Evolutionary conservation across 768 basidiomycete species (phyloP), one percentile per base, ranked within the genome.

Genomic region (Termitomyces bulborhizus): DNA sequence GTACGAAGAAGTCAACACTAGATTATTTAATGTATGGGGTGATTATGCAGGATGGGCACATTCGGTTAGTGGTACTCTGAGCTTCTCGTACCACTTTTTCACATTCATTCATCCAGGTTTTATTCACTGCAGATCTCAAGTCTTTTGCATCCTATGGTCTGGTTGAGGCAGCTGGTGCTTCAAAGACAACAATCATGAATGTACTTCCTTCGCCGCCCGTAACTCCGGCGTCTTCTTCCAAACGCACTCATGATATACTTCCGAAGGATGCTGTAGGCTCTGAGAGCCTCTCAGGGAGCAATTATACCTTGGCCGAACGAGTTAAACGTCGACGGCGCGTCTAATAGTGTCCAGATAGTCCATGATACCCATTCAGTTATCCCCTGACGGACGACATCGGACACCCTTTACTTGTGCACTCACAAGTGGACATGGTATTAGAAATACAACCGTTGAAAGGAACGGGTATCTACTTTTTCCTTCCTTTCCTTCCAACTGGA

Each of bases 11-110:
- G 77, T 96, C 26, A 85, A 79, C 58, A 62, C 68, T 8, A 86
- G 79, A 62, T 72, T 96, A 5, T 66, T 76, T 1, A 63, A 69
- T 0, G 76, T 84, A 0, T 97, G 94, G 94, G 92, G 91, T 8
- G 76, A 83, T 1, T 84, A 88, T 64, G 92, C 92, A 4, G 93
- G 94, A 16, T 96, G 93, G 93, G 88, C 89, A 0, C 94, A 96
- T 66, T 83, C 86, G 0, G 91, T 92, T 56, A 46, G 80, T 34
- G 31, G 24, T 40, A 12, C 16, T 15, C 24, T 51, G 8, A 4
- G 6, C 39, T 29, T 27, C 7, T 24, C 15, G 39, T 4, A 11
- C 34, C 18, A 49, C 16, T 44, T 24, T 15, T 27, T 51, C 29
- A 45, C 31, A 26, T 34, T 24, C 9, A 34, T 36, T 3, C 51